These are phyloP conservation scores for Phytophthora citricola DNA, from an alignment of 352 stramenopile species.

Conservation along the genomic window DNA sequence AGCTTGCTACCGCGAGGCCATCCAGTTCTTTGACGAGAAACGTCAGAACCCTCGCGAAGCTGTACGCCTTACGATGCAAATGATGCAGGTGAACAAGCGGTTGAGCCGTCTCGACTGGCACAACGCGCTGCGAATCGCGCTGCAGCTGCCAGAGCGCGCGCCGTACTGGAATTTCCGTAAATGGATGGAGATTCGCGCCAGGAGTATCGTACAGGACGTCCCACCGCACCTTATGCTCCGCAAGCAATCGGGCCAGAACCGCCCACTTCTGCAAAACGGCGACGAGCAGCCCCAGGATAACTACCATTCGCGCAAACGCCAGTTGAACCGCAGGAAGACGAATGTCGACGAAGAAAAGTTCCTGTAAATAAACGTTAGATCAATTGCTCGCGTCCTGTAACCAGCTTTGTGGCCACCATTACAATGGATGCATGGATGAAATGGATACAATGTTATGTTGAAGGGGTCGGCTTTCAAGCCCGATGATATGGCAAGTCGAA, in stretches of 20 bases:
- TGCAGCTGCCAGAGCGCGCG: slow-evolving; percentile 69
- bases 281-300: slow-evolving; percentile 30
- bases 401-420: slow-evolving; percentile 5
- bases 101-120: slow-evolving; percentile 83
- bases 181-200: slow-evolving; percentile 81
- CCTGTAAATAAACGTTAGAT: slow-evolving; percentile 48
- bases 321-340: slow-evolving; percentile 40
- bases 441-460: slow-evolving; percentile 1
- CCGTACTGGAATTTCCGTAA: slow-evolving; percentile 91
- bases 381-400: slow-evolving; percentile 28
- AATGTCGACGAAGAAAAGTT: slow-evolving; percentile 41
- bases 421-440: no score
- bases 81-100: slow-evolving; percentile 85
- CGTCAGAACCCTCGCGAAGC: slow-evolving; percentile 69
- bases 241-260: slow-evolving; percentile 35
- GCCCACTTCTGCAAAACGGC: slow-evolving; percentile 31
- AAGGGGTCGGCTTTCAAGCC: neutral
- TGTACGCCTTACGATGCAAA: slow-evolving; percentile 82
- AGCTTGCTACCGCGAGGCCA: slow-evolving; percentile 76
- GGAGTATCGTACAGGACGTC: slow-evolving; percentile 58
- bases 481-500: slow-evolving; percentile 11
- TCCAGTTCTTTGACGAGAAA: slow-evolving; percentile 68
- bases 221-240: slow-evolving; percentile 70
- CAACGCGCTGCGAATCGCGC: slow-evolving; percentile 65
- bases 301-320: slow-evolving; percentile 41